Conservation (phyloP, 768 basidiomycete genomes). For the Leucocoprinus birnbaumii region DNA sequence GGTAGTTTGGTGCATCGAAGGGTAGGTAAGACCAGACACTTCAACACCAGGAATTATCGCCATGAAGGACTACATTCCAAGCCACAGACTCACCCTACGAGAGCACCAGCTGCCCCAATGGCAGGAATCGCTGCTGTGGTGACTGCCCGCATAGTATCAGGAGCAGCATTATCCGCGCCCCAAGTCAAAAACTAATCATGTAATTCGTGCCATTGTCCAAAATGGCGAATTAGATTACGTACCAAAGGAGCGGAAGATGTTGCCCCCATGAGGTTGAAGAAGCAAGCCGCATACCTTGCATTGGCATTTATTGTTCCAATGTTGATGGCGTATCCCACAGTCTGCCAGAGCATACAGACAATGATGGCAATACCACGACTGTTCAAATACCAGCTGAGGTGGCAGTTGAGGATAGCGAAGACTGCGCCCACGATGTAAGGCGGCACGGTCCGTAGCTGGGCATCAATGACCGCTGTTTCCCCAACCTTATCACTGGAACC, state of each 20-base stretch:
- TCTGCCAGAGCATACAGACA: conserved; percentile 31
- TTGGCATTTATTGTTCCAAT: conserved; percentile 37
- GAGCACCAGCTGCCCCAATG: too few species aligned
- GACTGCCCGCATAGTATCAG: conserved; percentile 45
- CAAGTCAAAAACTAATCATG: conserved; percentile 33
- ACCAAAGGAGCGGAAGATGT: conserved; percentile 36
- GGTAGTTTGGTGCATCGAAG: conserved; percentile 41
- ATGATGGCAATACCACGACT: conserved; percentile 34
- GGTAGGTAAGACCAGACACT: conserved; percentile 49
- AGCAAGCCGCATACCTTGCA: conserved; percentile 46
- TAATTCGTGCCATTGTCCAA: neutral
- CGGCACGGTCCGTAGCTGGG: conserved; percentile 46
- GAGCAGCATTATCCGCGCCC: conserved; percentile 47
- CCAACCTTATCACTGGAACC: neutral
- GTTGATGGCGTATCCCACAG: conserved; percentile 41
- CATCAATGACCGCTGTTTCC: conserved; percentile 35
- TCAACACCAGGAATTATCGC: neutral
- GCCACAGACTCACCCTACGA: too few species aligned
- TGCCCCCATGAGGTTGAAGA: conserved; percentile 37
- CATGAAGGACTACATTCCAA: neutral
- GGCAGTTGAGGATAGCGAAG: conserved; percentile 34
- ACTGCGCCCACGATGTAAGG: conserved; percentile 38
- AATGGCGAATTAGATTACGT: neutral
- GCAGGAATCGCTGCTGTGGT: conserved; percentile 38
- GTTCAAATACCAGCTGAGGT: conserved; percentile 31